Conservation (phyloP, 352 stramenopile species). For the Phytopythium helicoides region DNA sequence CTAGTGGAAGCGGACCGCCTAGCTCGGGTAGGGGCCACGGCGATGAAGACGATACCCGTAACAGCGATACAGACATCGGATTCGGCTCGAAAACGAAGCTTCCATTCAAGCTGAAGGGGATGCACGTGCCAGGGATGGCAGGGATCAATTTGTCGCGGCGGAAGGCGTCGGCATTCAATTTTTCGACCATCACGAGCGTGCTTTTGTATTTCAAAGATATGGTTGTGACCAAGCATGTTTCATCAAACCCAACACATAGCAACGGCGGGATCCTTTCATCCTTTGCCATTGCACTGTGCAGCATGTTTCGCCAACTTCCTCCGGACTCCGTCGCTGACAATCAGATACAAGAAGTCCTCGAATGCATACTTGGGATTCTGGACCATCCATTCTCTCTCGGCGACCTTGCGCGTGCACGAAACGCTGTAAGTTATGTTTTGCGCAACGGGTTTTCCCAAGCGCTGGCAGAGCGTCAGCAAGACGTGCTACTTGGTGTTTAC, state of each 20-base stretch:
- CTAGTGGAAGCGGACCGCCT: conserved; percentile 9
- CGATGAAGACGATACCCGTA: conserved; percentile 12
- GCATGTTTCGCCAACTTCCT: conserved; percentile 74
- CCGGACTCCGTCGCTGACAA: conserved; percentile 55
- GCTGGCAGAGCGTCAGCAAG: conserved; percentile 69
- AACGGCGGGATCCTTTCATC: conserved; percentile 70
- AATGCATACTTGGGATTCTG: conserved; percentile 60
- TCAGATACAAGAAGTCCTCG: conserved; percentile 67
- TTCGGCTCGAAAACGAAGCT: conserved; percentile 47
- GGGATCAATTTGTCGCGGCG: conserved; percentile 51
- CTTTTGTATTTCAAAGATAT: conserved; percentile 81
- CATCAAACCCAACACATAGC: conserved; percentile 40
- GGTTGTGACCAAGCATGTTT: conserved; percentile 59
- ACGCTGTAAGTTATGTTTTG: conserved; percentile 72
- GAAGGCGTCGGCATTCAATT: conserved; percentile 57
- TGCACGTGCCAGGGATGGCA: conserved; percentile 66
- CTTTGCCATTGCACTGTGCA: conserved; percentile 68
- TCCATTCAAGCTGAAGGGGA: conserved; percentile 59
- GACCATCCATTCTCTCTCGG: conserved; percentile 70
- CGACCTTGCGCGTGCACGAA: conserved; percentile 76
- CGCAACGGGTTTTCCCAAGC: conserved; percentile 58
- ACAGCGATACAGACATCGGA: conserved; percentile 1
- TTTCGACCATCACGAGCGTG: conserved; percentile 73
- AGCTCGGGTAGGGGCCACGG: conserved; percentile 6
- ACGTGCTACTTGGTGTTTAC: conserved; percentile 57